Base-by-base conservation (phyloP, 1,284 basidiomycete genomes). In the Ceratobasidium sp. region DNA sequence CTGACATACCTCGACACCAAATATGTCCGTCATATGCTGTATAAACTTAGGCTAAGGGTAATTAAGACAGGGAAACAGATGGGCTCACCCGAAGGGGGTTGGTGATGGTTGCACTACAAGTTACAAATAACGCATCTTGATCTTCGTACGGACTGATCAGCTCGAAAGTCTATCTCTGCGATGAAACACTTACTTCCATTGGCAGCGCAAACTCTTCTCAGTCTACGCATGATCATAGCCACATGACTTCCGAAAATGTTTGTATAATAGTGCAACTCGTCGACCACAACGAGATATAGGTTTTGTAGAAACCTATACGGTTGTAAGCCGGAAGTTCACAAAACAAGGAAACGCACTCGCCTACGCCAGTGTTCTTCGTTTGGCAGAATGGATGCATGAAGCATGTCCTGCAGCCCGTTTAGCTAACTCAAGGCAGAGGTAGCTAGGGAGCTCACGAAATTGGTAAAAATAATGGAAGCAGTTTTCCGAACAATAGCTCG, bases 101-200 rank as follows among this genome's bases (percentile, higher is more conserved):
- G 9, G 91, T 88, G 56, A 97, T 94, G 0, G 96, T 97, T 26
- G 96, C 96, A 81, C 94, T 96, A 83, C 96, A 97, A 40, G 95
- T 96, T 3, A 97, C 90, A 82, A 96, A 96, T 40, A 87, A 88
- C 3, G 91, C 84, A 0, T 85, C 85, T 44, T 84, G 83, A 82
- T 95, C 93, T 94, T 78, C 40, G 77, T 40, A 40, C 20, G 23
- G 52, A 56, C 20, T 10, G 50, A 66, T 66, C 6, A 76, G 57
- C 42, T 23, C 46, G 10, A 40, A 59, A 28, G 20, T 7, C 40
- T 20, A 15, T 4, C 15, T 33, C 10, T 59, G 13, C 4, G 26
- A 48, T 17, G 40, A 7, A 20, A 0, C 13, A 87, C 90, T 82
- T 81, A 93, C 95, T 97, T 74, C 96, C 96, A 48, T 97, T 87